A percentile compares a stretch with the other conserved stretches of the same genome.
phyloP scores from a whole-genome alignment of 2,329 filamentous ascomycete species.

The Anisogramma anomala region DNA sequence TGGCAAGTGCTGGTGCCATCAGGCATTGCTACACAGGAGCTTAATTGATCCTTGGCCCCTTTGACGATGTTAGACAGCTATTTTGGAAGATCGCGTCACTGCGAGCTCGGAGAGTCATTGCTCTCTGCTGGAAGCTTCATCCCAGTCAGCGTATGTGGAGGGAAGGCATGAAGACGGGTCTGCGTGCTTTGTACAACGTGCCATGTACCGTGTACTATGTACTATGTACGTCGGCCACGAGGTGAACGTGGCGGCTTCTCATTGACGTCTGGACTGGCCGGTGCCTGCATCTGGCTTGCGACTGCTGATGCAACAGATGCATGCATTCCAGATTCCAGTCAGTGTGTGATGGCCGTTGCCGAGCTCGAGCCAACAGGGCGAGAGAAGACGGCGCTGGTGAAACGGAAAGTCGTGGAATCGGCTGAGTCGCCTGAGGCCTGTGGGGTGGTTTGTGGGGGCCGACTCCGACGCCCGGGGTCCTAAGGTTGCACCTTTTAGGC shows the following conservation, averaged over 20 bases:
- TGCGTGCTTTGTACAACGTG: conserved; percentile 10
- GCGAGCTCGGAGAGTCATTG: not conserved
- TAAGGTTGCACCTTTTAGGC: no score
- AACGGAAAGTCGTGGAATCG: conserved; percentile 12
- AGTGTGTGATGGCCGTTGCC: not conserved
- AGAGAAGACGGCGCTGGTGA: conserved; percentile 5
- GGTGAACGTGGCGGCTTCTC: conserved; percentile 11
- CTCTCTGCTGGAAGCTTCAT: conserved; percentile 8
- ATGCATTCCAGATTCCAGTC: not conserved
- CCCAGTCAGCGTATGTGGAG: not conserved
- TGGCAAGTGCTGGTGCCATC: no score
- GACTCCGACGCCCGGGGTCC: not conserved
- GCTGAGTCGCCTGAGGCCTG: not conserved
- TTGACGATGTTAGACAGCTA: no score
- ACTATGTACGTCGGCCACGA: conserved; percentile 1
- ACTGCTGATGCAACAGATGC: conserved; percentile 5
- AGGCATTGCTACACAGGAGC: conserved; percentile 9
- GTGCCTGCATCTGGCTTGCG: conserved; percentile 10
- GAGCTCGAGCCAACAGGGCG: conserved; percentile 9
- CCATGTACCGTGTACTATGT: conserved; percentile 8
- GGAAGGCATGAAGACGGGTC: conserved; percentile 5
- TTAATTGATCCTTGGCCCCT: conserved; percentile 2
- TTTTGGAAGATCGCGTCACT: conserved; percentile 3
- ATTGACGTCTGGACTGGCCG: conserved; percentile 10
- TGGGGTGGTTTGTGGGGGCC: not conserved